Evolutionary conservation across 768 basidiomycete species (phyloP).

Genomic region (Dentipellis sp.): DNA sequence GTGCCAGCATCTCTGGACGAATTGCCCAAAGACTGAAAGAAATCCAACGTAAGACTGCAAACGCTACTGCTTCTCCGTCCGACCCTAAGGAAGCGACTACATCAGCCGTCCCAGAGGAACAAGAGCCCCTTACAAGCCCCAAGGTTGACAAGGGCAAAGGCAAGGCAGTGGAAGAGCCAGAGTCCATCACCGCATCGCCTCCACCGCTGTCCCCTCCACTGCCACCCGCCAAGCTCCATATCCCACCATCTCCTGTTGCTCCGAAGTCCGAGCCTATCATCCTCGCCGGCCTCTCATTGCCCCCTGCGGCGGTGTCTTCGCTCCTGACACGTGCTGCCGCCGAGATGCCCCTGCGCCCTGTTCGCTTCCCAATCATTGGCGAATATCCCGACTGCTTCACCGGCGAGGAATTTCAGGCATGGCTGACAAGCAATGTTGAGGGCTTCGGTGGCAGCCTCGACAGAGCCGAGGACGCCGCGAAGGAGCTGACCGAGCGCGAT

Average conservation of each 20-base stretch:
- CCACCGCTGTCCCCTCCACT: slow-evolving; percentile 55
- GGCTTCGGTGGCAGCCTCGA: slow-evolving; percentile 74
- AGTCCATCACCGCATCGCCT: slow-evolving; percentile 39
- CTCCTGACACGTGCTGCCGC: slow-evolving; percentile 63
- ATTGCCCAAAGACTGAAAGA: slow-evolving; percentile 78
- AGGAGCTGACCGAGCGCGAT: slow-evolving; percentile 43
- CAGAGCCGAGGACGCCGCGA: slow-evolving; percentile 63
- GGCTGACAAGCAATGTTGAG: slow-evolving; percentile 72
- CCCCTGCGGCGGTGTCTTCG: slow-evolving; percentile 54
- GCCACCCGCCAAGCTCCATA: slow-evolving; percentile 31
- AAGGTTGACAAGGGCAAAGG: slow-evolving; percentile 72
- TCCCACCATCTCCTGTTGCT: slow-evolving; percentile 29
- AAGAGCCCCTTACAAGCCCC: not conserved
- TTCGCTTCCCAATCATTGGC: slow-evolving; percentile 72
- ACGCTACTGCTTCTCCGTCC: slow-evolving; percentile 1
- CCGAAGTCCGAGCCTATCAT: slow-evolving; percentile 47
- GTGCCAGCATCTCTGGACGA: slow-evolving; percentile 79
- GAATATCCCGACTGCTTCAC: slow-evolving; percentile 75
- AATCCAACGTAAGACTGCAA: slow-evolving; percentile 49
- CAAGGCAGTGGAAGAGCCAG: slow-evolving; percentile 40
- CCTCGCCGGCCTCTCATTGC: slow-evolving; percentile 65
- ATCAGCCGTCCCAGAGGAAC: slow-evolving; percentile 12
- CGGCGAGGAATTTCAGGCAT: slow-evolving; percentile 82
- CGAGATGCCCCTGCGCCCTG: slow-evolving; percentile 60
- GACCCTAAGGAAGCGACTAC: slow-evolving; percentile 20